Base-by-base conservation (phyloP, 225 moss, liverwort and hornwort species). In the Sphagnum tenellum region DNA sequence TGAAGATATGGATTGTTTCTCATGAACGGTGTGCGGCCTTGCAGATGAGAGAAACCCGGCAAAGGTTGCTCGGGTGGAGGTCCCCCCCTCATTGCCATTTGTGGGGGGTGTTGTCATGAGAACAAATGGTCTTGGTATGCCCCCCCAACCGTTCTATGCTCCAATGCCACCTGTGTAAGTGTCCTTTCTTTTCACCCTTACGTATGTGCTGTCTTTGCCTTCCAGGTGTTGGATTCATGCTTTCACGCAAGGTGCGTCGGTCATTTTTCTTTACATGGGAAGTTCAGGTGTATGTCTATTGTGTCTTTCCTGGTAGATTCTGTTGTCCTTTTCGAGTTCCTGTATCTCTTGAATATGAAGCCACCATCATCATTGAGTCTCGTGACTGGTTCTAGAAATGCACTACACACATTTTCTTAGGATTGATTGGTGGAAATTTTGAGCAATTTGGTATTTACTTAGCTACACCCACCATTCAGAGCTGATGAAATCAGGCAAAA, bases 11-110 rank as follows among this genome's bases (percentile, higher is more conserved):
- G 29, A 29, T 29, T 29, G 29, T 29, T 29, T 29, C 29, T 29
- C 29, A 29, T 29, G 29, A 29, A 29, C 29, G 1, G 0, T 29
- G 29, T 29, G 29, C 29, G 29, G 29, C 51, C 64, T 61, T 67
- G 70, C 83, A 80, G 84, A 81, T 45, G 76, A 76, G 57, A 80
- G 75, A 64, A 87, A 76, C 60, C 76, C 67, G 60, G 67, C 76
- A 62, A 87, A 83, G 74, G 63, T 83, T 74, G 76, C 83, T 6
- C 83, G 74, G 76, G 64, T 80, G 72, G 87, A 71, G 67, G 56
- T 74, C 9, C 73, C 73, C 9, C 55, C 80, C 13, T 72, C 83
- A 68, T 66, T 70, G 65, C 62, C 80, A 60, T 76, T 74, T 62
- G 78, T 73, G 58, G 82, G 64, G 11, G 29, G 29, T 29, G 48